Conservation (phyloP, 345 rosid genomes). For the Hibiscus tridactylites region DNA sequence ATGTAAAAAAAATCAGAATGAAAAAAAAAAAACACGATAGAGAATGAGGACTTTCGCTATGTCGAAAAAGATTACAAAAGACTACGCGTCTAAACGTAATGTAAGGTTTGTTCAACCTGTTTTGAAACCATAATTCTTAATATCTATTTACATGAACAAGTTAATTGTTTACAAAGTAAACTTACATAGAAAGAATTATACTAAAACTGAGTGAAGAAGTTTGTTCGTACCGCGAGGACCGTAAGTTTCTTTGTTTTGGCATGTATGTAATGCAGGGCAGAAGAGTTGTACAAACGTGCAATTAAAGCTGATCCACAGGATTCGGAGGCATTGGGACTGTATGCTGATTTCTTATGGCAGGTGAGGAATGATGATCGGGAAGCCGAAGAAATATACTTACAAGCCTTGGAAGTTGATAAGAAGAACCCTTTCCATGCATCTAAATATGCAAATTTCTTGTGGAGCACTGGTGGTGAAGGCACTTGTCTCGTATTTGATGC, state of each 20-base stretch:
- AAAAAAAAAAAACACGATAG: no score
- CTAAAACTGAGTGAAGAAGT: no score
- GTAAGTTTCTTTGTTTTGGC: not conserved
- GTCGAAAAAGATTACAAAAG: no score
- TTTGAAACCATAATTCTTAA: no score
- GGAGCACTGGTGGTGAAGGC: constrained; percentile 60
- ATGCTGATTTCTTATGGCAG: constrained; percentile 66
- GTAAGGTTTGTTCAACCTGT: no score
- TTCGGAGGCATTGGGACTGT: constrained; percentile 29
- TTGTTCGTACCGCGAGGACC: no score
- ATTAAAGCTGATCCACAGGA: not conserved
- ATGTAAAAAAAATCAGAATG: no score
- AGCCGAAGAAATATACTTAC: constrained; percentile 64
- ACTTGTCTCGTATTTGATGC: not conserved
- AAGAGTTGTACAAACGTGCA: not conserved
- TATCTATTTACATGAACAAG: no score
- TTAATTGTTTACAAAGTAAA: no score
- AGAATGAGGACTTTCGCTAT: no score
- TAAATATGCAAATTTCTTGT: constrained; percentile 59
- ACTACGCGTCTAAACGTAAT: no score
- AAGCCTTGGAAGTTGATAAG: constrained; percentile 52
- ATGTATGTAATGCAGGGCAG: not conserved
- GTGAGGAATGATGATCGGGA: constrained; percentile 56
- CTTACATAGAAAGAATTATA: no score
- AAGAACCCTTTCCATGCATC: constrained; percentile 41